A percentile compares a stretch with the other conserved stretches of the same genome.
phyloP scores from a whole-genome alignment of 2,329 filamentous ascomycete species.

The Dryadomyces quercus-mongolicae region DNA sequence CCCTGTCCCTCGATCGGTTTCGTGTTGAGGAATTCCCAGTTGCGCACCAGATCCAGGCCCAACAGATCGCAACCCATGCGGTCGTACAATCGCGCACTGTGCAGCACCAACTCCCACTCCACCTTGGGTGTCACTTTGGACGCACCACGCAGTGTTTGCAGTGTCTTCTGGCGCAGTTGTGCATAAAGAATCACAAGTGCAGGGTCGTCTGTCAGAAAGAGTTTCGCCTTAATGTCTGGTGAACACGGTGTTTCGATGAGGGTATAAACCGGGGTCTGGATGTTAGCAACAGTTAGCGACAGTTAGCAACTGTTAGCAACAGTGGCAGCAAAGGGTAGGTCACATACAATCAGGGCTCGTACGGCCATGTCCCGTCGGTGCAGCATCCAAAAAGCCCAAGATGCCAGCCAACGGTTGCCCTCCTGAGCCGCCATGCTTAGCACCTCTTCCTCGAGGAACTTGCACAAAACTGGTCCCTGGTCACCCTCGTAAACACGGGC shows the following conservation, averaged over 20 bases:
- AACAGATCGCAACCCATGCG: slow-evolving; percentile 90
- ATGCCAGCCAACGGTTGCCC: slow-evolving; percentile 86
- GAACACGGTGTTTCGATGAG: slow-evolving; percentile 58
- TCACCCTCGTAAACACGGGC: slow-evolving; percentile 83
- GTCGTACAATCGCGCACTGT: slow-evolving; percentile 73
- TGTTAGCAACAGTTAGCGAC: background rate
- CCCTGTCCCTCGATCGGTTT: slow-evolving; percentile 19
- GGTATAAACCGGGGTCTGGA: slow-evolving; percentile 62
- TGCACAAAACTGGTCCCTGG: slow-evolving; percentile 57
- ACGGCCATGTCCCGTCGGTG: slow-evolving; percentile 74
- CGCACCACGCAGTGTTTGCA: slow-evolving; percentile 77
- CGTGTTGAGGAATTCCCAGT: slow-evolving; percentile 67
- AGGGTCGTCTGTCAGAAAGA: slow-evolving; percentile 83
- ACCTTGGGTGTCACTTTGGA: slow-evolving; percentile 65
- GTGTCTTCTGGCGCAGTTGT: slow-evolving; percentile 67
- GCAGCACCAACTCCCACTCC: slow-evolving; percentile 82
- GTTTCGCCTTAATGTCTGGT: slow-evolving; percentile 59
- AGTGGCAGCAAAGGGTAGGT: background rate
- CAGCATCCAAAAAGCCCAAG: slow-evolving; percentile 93
- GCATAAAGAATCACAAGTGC: slow-evolving; percentile 78
- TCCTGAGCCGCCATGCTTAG: slow-evolving; percentile 65
- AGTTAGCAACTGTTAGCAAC: too few relatives aligned
- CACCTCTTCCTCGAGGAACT: slow-evolving; percentile 68
- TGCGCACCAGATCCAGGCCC: slow-evolving; percentile 71
- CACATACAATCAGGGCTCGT: slow-evolving; percentile 62